Conservation (phyloP, 83 land plant genomes). For the Picea abies region DNA sequence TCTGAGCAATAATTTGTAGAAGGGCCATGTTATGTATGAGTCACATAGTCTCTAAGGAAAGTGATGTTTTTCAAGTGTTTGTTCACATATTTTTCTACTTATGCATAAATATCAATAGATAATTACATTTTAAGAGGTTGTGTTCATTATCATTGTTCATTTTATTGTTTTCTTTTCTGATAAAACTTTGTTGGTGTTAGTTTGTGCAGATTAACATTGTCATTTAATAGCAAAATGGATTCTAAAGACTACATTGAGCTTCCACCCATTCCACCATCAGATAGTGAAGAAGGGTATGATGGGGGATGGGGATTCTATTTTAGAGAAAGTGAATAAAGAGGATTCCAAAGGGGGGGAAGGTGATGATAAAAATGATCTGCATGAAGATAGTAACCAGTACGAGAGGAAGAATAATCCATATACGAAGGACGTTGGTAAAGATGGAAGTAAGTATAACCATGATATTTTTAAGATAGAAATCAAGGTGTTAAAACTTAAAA, state of each 20-base stretch:
- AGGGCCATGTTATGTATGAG: too few relatives aligned
- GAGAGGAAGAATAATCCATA: neutral
- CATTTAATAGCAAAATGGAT: neutral
- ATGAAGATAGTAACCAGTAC: neutral
- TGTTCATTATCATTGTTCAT: neutral
- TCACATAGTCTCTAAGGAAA: too few relatives aligned
- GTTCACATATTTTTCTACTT: neutral
- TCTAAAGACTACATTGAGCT: conserved; percentile 9
- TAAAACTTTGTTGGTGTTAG: neutral
- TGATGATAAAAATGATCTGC: neutral
- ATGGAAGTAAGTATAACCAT: neutral
- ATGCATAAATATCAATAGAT: neutral
- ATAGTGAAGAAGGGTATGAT: conserved; percentile 4
- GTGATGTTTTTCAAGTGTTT: neutral
- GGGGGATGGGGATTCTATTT: neutral
- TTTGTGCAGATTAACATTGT: neutral
- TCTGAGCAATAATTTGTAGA: too few relatives aligned
- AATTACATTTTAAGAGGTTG: neutral
- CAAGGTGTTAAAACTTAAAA: neutral
- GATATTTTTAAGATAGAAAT: neutral
- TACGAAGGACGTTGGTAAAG: neutral
- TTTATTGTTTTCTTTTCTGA: neutral
- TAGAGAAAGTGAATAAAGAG: neutral
- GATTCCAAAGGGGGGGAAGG: neutral
- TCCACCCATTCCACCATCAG: neutral